These are phyloP conservation scores for Pseudogymnoascus sp. DNA, from an alignment of 2,329 filamentous ascomycete genomes.

Conservation along the genomic window DNA sequence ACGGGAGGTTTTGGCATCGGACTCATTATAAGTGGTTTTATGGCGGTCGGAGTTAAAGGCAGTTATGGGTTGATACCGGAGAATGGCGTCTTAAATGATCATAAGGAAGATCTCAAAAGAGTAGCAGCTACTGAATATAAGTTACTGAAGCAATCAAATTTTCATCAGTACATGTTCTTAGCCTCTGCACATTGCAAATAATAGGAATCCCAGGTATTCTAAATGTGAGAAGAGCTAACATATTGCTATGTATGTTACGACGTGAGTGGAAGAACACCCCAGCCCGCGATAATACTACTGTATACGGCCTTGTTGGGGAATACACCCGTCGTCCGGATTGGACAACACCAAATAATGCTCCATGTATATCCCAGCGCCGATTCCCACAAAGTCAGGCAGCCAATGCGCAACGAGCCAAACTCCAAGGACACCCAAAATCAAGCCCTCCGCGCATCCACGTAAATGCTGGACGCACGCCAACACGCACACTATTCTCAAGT, in stretches of 20 bases:
- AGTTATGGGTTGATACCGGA: neutral
- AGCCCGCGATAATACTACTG: neutral
- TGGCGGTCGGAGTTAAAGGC: neutral
- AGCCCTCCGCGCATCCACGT: constrained; percentile 1
- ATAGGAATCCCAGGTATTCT: neutral
- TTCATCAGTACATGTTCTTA: neutral
- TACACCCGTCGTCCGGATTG: neutral
- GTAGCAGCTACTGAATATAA: neutral
- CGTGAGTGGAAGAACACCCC: neutral
- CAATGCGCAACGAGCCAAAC: constrained; percentile 1
- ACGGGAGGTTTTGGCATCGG: neutral
- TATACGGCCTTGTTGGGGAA: neutral
- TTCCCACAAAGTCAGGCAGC: neutral
- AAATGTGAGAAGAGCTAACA: neutral
- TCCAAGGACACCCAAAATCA: constrained; percentile 1
- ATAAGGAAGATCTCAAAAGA: neutral
- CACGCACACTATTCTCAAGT: neutral
- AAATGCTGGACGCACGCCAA: neutral
- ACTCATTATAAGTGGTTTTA: neutral
- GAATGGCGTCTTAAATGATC: neutral
- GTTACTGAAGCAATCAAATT: neutral
- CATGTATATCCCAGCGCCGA: neutral
- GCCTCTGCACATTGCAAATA: neutral
- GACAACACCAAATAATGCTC: constrained; percentile 1
- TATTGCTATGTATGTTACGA: constrained; percentile 6